Evolutionary conservation across 805 yeast species (phyloP).

Genomic region (Yamadazyma philogaea): DNA sequence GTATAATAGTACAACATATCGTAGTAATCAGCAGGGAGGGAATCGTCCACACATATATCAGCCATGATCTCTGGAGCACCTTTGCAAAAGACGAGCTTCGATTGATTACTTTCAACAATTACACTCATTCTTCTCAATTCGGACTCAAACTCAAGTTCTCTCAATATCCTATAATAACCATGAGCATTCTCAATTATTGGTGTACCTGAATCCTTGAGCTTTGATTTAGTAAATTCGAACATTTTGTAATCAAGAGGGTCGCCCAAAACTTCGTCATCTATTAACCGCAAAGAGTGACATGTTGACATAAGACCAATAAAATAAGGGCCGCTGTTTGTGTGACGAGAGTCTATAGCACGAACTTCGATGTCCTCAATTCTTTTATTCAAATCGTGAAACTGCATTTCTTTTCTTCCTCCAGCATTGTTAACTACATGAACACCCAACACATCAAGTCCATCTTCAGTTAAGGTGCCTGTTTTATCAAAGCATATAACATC

Average conservation of each 20-base stretch:
- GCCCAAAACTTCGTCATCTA: slow-evolving; percentile 80
- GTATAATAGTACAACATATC: slow-evolving; percentile 80
- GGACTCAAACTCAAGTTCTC: slow-evolving; percentile 80
- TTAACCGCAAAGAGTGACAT: slow-evolving; percentile 81
- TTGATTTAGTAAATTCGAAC: slow-evolving; percentile 87
- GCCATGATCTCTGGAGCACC: slow-evolving; percentile 97
- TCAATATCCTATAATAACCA: slow-evolving; percentile 32
- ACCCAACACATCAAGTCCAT: slow-evolving; percentile 84
- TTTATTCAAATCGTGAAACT: slow-evolving; percentile 29
- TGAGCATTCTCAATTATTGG: slow-evolving; percentile 15
- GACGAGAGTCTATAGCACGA: slow-evolving; percentile 16
- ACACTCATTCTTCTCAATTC: slow-evolving; percentile 89
- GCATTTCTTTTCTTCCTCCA: slow-evolving; percentile 36
- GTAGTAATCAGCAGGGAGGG: slow-evolving; percentile 73
- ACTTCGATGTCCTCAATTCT: slow-evolving; percentile 8
- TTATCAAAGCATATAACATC: slow-evolving; percentile 93
- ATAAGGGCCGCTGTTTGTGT: slow-evolving; percentile 27
- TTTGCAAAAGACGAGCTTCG: slow-evolving; percentile 54
- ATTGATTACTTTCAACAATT: slow-evolving; percentile 43
- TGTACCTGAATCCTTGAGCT: slow-evolving; percentile 36
- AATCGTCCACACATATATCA: slow-evolving; percentile 65
- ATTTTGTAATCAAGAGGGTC: slow-evolving; percentile 92
- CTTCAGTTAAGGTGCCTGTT: slow-evolving; percentile 97
- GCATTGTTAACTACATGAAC: slow-evolving; percentile 44
- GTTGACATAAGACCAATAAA: slow-evolving; percentile 55